These are phyloP conservation scores for Fusarium mangiferae DNA, from an alignment of 2,329 filamentous ascomycete species.

Conservation along the genomic window DNA sequence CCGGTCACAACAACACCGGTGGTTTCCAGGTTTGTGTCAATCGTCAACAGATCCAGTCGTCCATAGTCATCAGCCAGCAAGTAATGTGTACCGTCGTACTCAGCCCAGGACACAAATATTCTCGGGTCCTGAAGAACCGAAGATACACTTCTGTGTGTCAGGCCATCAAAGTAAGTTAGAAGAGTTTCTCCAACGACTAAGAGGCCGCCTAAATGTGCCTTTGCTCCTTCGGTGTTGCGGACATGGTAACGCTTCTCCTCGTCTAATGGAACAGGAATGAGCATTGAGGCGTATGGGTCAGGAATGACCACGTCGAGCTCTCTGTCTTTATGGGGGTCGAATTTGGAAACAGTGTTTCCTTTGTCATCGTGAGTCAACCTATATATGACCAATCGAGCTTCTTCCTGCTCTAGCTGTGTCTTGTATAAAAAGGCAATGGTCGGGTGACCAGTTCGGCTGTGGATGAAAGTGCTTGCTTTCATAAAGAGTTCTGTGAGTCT, in stretches of 20 bases:
- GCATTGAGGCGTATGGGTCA: slow-evolving; percentile 66
- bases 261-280: slow-evolving; percentile 71
- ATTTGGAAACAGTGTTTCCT: slow-evolving; percentile 62
- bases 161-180: slow-evolving; percentile 85
- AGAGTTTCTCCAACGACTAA: slow-evolving; percentile 83
- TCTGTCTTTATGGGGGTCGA: slow-evolving; percentile 65
- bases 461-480: slow-evolving; percentile 66
- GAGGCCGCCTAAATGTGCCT: slow-evolving; percentile 73
- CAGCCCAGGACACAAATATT: slow-evolving; percentile 92
- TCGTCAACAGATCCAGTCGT: slow-evolving; percentile 82
- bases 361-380: slow-evolving; percentile 68
- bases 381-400: slow-evolving; percentile 68
- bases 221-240: slow-evolving; percentile 62
- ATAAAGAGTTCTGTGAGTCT: slow-evolving; percentile 69
- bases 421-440: slow-evolving; percentile 69
- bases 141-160: slow-evolving; percentile 73
- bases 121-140: slow-evolving; percentile 76
- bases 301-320: slow-evolving; percentile 64
- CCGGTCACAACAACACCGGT: slow-evolving; percentile 73
- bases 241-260: slow-evolving; percentile 70
- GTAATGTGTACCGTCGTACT: slow-evolving; percentile 83
- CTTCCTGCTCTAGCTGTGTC: slow-evolving; percentile 60
- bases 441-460: slow-evolving; percentile 68
- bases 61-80: slow-evolving; percentile 95
- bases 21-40: slow-evolving; percentile 74